A percentile compares a stretch with the other conserved stretches of the same genome.
Conservation (phyloP, 352 stramenopile species). For the Pythium angustatum region DNA sequence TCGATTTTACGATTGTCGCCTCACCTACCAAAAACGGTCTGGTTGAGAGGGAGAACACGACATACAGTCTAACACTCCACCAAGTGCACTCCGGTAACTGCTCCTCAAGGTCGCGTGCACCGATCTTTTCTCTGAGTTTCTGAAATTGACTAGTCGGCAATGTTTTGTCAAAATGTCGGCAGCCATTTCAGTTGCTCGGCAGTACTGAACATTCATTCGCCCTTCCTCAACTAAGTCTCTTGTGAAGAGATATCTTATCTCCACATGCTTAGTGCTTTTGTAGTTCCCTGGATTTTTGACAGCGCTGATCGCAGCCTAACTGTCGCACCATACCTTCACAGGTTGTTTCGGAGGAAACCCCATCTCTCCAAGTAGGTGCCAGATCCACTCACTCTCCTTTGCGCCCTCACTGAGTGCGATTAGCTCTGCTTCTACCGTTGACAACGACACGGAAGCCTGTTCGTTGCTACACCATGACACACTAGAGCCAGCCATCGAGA, state of each 20-base stretch:
- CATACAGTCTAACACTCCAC: neutral
- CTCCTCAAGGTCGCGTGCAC: neutral
- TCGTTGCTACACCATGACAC: conserved; percentile 20
- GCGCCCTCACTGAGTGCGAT: conserved; percentile 1
- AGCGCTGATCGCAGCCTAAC: conserved; percentile 5
- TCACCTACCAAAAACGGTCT: neutral
- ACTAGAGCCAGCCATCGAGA: conserved; percentile 15
- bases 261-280: conserved; percentile 1
- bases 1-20: neutral
- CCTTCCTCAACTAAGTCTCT: neutral
- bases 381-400: conserved; percentile 2
- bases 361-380: conserved; percentile 4
- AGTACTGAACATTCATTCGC: conserved; percentile 6
- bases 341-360: neutral
- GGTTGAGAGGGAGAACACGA: too few relatives aligned
- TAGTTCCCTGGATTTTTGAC: conserved; percentile 8
- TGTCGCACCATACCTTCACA: conserved; percentile 5
- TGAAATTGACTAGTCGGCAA: conserved; percentile 4
- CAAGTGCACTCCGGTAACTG: neutral
- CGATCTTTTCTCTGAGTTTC: conserved; percentile 8
- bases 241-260: conserved; percentile 1
- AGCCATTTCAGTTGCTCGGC: conserved; percentile 4
- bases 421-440: neutral
- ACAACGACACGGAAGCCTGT: neutral
- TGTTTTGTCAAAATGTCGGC: neutral